Evolutionary conservation across 2,329 filamentous ascomycete genomes (phyloP), one percentile per base, ranked within the genome.

Genomic region (Macrophomina phaseolina): DNA sequence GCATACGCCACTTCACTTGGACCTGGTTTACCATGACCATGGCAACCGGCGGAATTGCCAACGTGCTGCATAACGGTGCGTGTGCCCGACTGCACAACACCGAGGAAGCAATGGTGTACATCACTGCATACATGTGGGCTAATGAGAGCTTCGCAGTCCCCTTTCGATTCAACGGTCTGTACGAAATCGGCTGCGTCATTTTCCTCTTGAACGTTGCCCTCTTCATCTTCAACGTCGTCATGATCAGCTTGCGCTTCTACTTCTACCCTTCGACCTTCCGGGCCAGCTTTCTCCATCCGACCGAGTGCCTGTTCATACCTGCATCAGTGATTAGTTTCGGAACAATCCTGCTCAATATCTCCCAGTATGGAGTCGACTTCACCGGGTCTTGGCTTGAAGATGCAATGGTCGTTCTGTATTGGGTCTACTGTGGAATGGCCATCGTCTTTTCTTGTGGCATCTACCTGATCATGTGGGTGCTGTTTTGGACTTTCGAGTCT

Each of bases 271-370:
- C 89, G 18, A 91, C 89, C 8, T 92, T 94, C 74, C 84, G 84
- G 67, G 83, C 86, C 14, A 92, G 90, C 0, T 90, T 95, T 68
- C 81, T 88, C 6, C 91, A 94, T 78, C 91, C 91, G 12, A 89
- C 90, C 0, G 92, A 96, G 74, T 90, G 88, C 9, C 82, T 94
- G 0, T 95, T 94, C 74, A 88, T 92, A 16, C 91, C 91, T 0
- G 86, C 91, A 1, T 87, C 83, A 4, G 80, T 84, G 9, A 87
- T 91, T 67, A 92, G 90, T 16, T 85, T 91, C 68, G 91, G 90
- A 9, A 83, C 81, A 0, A 83, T 84, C 49, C 70, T 84, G 61
- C 77, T 92, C 73, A 94, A 93, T 70, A 87, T 91, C 36, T 90
- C 89, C 49, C 88, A 95, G 74, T 95, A 93, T 74, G 92, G 91